These are phyloP conservation scores for Aspergillus sp. DNA, from an alignment of 2,329 filamentous ascomycete genomes.

Conservation along the genomic window DNA sequence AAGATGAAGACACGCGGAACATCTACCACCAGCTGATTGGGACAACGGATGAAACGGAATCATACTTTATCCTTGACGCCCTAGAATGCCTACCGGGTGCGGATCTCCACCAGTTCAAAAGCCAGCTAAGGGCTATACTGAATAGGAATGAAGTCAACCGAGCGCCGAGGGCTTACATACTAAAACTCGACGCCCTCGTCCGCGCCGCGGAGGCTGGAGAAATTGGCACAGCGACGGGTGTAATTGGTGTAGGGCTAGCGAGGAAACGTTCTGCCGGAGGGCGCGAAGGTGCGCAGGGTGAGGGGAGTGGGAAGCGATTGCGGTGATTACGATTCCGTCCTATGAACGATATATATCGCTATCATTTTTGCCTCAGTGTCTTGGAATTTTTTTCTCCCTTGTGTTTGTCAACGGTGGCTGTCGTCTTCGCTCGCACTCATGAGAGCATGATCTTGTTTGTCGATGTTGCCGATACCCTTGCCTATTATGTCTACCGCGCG, in stretches of 20 bases:
- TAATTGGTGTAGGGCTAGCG: conserved; percentile 17
- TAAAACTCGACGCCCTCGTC: conserved; percentile 38
- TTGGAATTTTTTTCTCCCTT: not conserved
- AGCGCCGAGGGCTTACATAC: conserved; percentile 41
- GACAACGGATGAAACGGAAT: conserved; percentile 33
- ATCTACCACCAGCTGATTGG: conserved; percentile 48
- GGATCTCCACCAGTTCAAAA: conserved; percentile 35
- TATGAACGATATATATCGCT: not conserved
- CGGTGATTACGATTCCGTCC: conserved; percentile 28
- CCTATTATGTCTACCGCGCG: not conserved
- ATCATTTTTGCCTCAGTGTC: not conserved
- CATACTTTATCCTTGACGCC: conserved; percentile 45
- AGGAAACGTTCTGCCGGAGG: conserved; percentile 41
- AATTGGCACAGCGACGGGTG: conserved; percentile 9
- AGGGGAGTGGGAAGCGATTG: conserved; percentile 38
- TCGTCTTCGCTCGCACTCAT: not conserved
- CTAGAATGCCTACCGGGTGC: conserved; percentile 40
- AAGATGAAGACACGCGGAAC: conserved; percentile 49
- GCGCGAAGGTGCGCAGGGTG: conserved; percentile 21
- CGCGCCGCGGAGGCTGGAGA: conserved; percentile 32
- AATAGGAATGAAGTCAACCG: conserved; percentile 51
- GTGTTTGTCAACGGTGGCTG: not conserved
- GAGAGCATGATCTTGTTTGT: not conserved
- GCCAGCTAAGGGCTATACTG: conserved; percentile 37
- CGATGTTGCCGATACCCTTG: not conserved